Base-by-base conservation (phyloP, 2,329 filamentous ascomycete genomes). In the Grosmannia serpens region DNA sequence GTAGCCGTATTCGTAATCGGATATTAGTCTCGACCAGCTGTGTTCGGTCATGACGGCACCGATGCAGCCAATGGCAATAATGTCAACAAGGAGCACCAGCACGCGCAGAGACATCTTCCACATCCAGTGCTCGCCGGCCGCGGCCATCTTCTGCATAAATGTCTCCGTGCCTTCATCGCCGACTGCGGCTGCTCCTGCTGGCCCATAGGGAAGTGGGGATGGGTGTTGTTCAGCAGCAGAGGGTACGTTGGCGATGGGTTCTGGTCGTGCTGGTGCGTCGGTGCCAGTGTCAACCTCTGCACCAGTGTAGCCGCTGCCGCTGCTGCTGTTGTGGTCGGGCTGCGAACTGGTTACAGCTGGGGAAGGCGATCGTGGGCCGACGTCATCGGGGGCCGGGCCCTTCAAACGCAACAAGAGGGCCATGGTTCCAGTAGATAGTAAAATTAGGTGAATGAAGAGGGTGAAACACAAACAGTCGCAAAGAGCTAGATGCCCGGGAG, bases 21-120 rank as follows among this genome's bases (percentile, higher is more conserved):
- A 33, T 6, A 2, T 11, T 22, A 22, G 29, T 8, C n/a, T 11
- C 20, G 51, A 35, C 52, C 8, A 9, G n/a, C 6, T 41, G 22
- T 11, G 31, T 3, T 31, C 5, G n/a, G 2, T 15, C 11, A 41
- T 2, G 15, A 55, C 38, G 20, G 53, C 31, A 1, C 54, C 59
- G 2, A 55, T 46, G 17, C 31, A 31, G 38, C 51, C 59, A 20
- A 61, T 58, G 55, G 17, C 59, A 11, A 62, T 55, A 10, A 62
- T 26, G 38, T 61, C 56, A 4, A 59, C 6, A 15, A 61, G 17
- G 47, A 53, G 49, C 13, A 61, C 6, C 3, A 61, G 2, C 17
- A 55, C 10, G 35, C 61, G 59, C 53, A 62, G 27, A 33, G 52
- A 22, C 15, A 52, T 15, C 56, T 62, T 62, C 53, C 55, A 58